phyloP scores from a whole-genome alignment of 208 protist species.

The Leishmania guyanensis region DNA sequence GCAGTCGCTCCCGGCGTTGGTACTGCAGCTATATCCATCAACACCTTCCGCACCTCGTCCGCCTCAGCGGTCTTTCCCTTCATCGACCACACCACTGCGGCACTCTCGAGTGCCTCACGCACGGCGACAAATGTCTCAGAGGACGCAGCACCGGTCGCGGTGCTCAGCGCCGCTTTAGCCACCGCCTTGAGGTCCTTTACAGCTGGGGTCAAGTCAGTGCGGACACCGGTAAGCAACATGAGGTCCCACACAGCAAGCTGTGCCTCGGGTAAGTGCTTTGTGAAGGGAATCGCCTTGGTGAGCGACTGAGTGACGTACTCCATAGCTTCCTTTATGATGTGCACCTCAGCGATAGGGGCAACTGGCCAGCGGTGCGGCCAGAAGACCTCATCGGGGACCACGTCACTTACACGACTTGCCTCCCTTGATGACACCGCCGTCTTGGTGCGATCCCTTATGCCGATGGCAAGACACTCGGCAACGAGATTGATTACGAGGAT shows the following conservation, averaged over 20 bases:
- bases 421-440: background rate
- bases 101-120: conserved; percentile 30
- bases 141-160: background rate
- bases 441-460: conserved; percentile 10
- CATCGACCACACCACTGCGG: conserved; percentile 18
- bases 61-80: conserved; percentile 15
- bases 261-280: conserved; percentile 9
- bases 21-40: background rate
- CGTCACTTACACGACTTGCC: too few species aligned
- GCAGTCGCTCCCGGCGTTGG: background rate
- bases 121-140: background rate
- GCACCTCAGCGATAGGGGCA: conserved; percentile 18
- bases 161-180: conserved; percentile 1
- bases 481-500: conserved; percentile 30
- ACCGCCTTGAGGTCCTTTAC: conserved; percentile 13
- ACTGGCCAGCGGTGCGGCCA: conserved; percentile 29
- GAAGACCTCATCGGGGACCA: conserved; percentile 1
- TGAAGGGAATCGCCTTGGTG: conserved; percentile 4
- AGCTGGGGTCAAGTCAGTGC: background rate
- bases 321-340: conserved; percentile 22
- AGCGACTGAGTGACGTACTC: conserved; percentile 19
- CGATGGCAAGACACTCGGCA: conserved; percentile 16
- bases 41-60: conserved; percentile 11
- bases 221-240: conserved; percentile 7
- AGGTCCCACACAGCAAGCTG: conserved; percentile 25